Evolutionary conservation across 2,329 filamentous ascomycete species (phyloP), one percentile per base, ranked within the genome.

Genomic region (Leptographium flavum): DNA sequence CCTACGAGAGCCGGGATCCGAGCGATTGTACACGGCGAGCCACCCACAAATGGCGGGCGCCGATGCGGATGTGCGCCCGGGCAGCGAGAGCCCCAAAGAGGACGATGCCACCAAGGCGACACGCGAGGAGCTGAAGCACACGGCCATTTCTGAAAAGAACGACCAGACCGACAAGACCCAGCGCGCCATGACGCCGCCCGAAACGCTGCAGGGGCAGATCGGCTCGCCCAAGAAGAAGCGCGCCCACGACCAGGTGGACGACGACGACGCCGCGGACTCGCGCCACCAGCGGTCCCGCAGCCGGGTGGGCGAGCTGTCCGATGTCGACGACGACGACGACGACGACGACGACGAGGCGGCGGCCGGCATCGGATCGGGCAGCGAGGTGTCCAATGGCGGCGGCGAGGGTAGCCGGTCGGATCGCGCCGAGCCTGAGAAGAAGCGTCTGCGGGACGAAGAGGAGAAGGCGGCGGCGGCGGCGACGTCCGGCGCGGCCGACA

Each of bases 201-300:
- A 69, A 43, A 59, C 63, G 32, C 56, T 67, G 53, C 69, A 63
- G 55, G 71, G 77, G 41, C 64, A 69, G 47, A 56, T 76, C 38
- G 64, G 68, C 19, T 80, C 75, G 13, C 77, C 77, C 27, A 81
- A 80, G 64, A 81, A 81, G 67, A 81, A 81, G 65, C 69, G 77
- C 51, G 70, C 67, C 25, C 72, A 74, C 51, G 74, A 76, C 51
- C 68, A 79, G 57, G 61, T 77, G 15, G 76, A 79, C 25, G 65
- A 70, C 40, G 60, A 62, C 42, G 67, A 62, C 53, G 67, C 66
- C 33, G n/a, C 27, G 27, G 49, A 58, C 5, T 58, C 63, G 32
- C 60, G 62, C 45, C 57, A 58, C 45, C 60, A 60, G 39, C 57
- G 61, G 46, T 58, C 60, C 30, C 59, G 62, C 22, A 59, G 63